Evolutionary conservation across 2,329 filamentous ascomycete genomes (phyloP).

Genomic region (Huntiella decipiens): DNA sequence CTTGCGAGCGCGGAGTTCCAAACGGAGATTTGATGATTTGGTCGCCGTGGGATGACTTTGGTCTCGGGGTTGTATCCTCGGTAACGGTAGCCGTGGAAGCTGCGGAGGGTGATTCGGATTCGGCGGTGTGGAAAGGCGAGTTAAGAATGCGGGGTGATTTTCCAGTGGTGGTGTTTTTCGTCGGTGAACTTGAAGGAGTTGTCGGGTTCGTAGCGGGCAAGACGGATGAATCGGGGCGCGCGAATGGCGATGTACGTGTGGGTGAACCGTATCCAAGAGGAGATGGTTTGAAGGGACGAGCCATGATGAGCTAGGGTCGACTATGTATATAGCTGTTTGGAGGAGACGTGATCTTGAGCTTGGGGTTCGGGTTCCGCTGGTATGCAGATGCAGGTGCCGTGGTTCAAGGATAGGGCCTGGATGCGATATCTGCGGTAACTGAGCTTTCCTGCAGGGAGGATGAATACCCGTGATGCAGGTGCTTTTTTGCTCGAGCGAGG

Average conservation of each 20-base stretch:
- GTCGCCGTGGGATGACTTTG: constrained; percentile 5
- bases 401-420: neutral
- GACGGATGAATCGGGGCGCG: constrained; percentile 40
- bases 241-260: constrained; percentile 43
- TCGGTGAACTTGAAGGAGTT: constrained; percentile 39
- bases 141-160: constrained; percentile 17
- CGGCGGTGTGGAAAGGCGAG: constrained; percentile 20
- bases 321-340: neutral
- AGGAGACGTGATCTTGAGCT: too few species aligned
- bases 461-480: too few species aligned
- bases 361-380: too few species aligned
- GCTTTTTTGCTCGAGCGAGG: too few species aligned
- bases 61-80: neutral
- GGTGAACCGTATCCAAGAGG: constrained; percentile 53
- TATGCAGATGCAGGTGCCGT: neutral
- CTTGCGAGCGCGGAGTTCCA: constrained; percentile 1
- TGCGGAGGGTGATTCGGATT: neutral
- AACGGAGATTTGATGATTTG: constrained; percentile 5
- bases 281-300: constrained; percentile 42
- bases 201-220: constrained; percentile 39
- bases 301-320: neutral
- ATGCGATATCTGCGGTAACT: neutral
- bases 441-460: neutral
- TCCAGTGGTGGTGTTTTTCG: constrained; percentile 20
- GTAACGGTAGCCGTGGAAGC: neutral